These are phyloP conservation scores for Aspergillus tanneri DNA, from an alignment of 2,329 filamentous ascomycete species.

Conservation along the genomic window DNA sequence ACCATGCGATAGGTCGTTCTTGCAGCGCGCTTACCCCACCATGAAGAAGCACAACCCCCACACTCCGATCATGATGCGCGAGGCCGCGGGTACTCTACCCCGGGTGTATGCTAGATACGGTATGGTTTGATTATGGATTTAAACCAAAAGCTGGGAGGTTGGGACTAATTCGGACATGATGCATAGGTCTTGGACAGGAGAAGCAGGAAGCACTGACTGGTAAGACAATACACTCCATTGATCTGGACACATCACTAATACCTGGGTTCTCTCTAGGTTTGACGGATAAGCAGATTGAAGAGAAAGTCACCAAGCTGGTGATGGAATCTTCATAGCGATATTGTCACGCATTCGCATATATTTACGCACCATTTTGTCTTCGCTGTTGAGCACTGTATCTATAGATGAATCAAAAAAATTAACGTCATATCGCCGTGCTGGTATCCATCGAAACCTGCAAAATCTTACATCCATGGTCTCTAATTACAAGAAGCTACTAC, in stretches of 20 bases:
- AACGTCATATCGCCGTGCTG: too few species aligned
- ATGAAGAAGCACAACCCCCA: conserved; percentile 99
- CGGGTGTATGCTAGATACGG: conserved; percentile 91
- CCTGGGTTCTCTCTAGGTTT: conserved; percentile 50
- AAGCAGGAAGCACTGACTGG: conserved; percentile 63
- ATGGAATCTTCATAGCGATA: conserved; percentile 46
- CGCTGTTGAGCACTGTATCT: conserved; percentile 35
- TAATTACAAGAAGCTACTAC: conserved; percentile 26
- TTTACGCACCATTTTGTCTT: conserved; percentile 22
- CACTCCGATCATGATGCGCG: conserved; percentile 90
- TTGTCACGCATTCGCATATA: conserved; percentile 21
- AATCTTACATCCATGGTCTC: not conserved
- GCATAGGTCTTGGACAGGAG: conserved; percentile 65
- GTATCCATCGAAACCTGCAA: not conserved
- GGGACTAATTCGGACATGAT: not conserved
- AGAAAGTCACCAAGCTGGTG: conserved; percentile 63
- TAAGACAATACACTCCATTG: conserved; percentile 31
- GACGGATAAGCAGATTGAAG: conserved; percentile 69
- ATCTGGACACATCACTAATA: conserved; percentile 14
- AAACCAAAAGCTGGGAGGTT: not conserved
- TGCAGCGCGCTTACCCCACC: conserved; percentile 86
- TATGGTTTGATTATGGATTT: conserved; percentile 45
- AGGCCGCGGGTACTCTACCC: conserved; percentile 80
- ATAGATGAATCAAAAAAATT: conserved; percentile 38
- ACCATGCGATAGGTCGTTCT: conserved; percentile 66